phyloP scores from a whole-genome alignment of 2,329 filamentous ascomycete species.

The Phaeophleospora eucalypticola region DNA sequence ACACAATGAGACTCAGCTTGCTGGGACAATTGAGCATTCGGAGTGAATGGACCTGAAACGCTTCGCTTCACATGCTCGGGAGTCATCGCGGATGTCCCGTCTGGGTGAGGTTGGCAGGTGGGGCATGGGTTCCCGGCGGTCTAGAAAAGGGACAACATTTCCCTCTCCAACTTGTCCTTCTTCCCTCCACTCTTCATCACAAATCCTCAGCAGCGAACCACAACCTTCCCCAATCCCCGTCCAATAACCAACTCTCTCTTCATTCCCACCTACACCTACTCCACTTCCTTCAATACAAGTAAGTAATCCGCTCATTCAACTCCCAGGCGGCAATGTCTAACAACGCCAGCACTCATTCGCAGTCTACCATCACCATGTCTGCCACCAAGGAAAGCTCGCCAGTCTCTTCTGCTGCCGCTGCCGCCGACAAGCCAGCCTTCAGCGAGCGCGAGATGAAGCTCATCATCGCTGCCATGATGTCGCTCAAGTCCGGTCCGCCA shows the following conservation, averaged over 20 bases:
- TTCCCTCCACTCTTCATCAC: background rate
- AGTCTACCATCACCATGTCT: constrained; percentile 16
- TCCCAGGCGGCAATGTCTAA: too few relatives aligned
- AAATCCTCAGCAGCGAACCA: background rate
- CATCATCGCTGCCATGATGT: constrained; percentile 28
- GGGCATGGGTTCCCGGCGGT: background rate
- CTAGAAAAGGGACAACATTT: background rate
- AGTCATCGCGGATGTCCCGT: constrained; percentile 2
- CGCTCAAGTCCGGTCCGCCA: constrained; percentile 31
- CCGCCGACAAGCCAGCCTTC: constrained; percentile 20
- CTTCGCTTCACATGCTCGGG: background rate
- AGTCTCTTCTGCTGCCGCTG: constrained; percentile 7
- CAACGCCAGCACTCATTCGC: too few relatives aligned
- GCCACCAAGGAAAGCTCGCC: constrained; percentile 4
- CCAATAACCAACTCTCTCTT: background rate
- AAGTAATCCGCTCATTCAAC: too few relatives aligned
- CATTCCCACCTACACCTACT: background rate
- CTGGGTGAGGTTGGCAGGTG: background rate
- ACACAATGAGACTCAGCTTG: background rate
- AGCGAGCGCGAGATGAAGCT: constrained; percentile 29
- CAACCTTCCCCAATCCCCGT: background rate
- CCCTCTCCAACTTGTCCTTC: background rate
- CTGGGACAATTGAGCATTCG: background rate
- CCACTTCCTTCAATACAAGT: too few relatives aligned
- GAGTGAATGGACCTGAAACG: background rate